Evolutionary conservation across 83 land plant genomes (phyloP).

Genomic region (Diphasiastrum complanatum): DNA sequence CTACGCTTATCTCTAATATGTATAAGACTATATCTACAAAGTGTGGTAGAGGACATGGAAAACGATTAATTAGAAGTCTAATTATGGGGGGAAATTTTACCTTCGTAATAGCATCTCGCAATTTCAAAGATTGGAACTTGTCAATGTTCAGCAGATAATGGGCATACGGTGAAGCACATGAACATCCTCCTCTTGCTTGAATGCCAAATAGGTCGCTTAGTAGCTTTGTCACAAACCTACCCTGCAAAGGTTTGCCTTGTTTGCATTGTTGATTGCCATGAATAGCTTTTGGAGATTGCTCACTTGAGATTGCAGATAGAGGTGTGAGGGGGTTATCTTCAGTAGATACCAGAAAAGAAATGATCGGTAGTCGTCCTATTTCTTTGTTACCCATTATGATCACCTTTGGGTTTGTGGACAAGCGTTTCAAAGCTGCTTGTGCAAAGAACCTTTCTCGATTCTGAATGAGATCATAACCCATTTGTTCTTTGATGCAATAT

Average conservation of each 20-base stretch:
- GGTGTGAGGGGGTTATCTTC: background rate
- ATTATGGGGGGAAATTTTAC: background rate
- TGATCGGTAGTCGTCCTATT: constrained; percentile 43
- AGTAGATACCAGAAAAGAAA: constrained; percentile 48
- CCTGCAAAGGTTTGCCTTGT: constrained; percentile 45
- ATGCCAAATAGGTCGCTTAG: constrained; percentile 62
- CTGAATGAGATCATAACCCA: constrained; percentile 44
- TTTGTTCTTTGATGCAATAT: constrained; percentile 71
- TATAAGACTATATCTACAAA: background rate
- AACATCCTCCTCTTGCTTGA: constrained; percentile 67
- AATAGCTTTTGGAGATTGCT: background rate
- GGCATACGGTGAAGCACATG: constrained; percentile 62
- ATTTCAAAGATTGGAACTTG: constrained; percentile 16
- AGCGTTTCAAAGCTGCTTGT: constrained; percentile 37
- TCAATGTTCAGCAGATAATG: constrained; percentile 34
- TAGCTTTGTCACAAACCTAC: constrained; percentile 49
- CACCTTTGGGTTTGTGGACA: constrained; percentile 41
- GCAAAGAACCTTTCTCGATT: constrained; percentile 27
- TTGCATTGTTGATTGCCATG: background rate
- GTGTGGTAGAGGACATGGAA: background rate
- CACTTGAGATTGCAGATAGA: too few relatives aligned
- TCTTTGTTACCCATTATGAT: constrained; percentile 50
- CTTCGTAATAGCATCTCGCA: constrained; percentile 24
- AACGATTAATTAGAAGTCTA: background rate
- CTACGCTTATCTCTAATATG: background rate